Conservation (phyloP, 176 grass and related monocot species). For the Leersia perrieri region DNA sequence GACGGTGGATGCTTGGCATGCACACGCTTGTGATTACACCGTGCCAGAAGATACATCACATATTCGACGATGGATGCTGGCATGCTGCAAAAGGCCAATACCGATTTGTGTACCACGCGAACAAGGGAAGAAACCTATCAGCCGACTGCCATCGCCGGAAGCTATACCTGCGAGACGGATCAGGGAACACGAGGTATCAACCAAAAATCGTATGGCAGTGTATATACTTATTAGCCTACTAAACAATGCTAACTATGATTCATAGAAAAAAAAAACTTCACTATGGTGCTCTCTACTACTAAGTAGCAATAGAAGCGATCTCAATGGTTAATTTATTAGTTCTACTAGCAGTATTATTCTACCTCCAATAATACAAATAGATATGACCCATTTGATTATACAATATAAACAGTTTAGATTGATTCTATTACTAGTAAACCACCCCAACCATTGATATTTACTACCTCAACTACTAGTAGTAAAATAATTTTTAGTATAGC, state of each 20-base stretch:
- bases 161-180: constrained; percentile 27
- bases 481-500: too few species aligned
- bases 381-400: too few species aligned
- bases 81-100: not conserved
- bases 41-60: not conserved
- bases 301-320: too few species aligned
- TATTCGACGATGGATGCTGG: not conserved
- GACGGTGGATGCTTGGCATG: not conserved
- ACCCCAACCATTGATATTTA: too few species aligned
- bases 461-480: too few species aligned
- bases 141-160: not conserved
- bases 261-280: too few species aligned
- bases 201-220: not conserved
- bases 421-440: too few species aligned
- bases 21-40: not conserved
- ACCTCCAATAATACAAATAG: too few species aligned
- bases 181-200: not conserved
- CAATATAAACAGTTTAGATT: too few species aligned
- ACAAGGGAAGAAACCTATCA: not conserved
- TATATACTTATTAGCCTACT: not conserved
- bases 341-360: too few species aligned
- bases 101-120: not conserved
- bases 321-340: too few species aligned
- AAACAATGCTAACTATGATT: not conserved
- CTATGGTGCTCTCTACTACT: too few species aligned